Evolutionary conservation across 805 yeast genomes (phyloP).

Genomic region (Ogataea nonfermentans): DNA sequence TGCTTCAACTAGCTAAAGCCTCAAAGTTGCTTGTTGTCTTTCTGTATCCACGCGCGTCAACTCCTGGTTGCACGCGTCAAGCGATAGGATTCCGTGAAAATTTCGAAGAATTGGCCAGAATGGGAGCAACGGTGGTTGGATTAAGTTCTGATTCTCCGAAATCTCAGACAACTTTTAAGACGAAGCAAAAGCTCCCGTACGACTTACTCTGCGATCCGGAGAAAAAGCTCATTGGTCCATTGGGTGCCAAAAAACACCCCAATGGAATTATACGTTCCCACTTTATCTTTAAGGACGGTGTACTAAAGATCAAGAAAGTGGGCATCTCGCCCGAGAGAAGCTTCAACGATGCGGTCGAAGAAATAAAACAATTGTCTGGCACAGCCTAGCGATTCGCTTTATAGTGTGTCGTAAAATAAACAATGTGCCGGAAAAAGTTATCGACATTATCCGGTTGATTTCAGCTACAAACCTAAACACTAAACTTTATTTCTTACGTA

Average conservation of each 20-base stretch:
- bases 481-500: too few species aligned
- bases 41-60: slow-evolving; percentile 89
- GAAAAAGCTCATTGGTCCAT: slow-evolving; percentile 59
- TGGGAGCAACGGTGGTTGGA: slow-evolving; percentile 68
- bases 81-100: slow-evolving; percentile 83
- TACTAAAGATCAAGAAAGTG: slow-evolving; percentile 51
- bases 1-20: slow-evolving; percentile 26
- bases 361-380: slow-evolving; percentile 42
- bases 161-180: slow-evolving; percentile 73
- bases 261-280: slow-evolving; percentile 82
- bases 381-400: too few species aligned
- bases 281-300: slow-evolving; percentile 83
- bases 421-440: too few species aligned
- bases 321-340: slow-evolving; percentile 61
- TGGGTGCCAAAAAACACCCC: slow-evolving; percentile 85
- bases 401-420: too few species aligned
- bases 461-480: too few species aligned
- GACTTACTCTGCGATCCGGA: slow-evolving; percentile 75
- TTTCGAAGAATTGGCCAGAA: slow-evolving; percentile 45
- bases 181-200: slow-evolving; percentile 71
- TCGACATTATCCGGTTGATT: too few species aligned
- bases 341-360: slow-evolving; percentile 55
- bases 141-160: slow-evolving; percentile 78
- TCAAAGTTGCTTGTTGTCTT: slow-evolving; percentile 51
- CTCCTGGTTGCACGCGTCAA: slow-evolving; percentile 97